These are phyloP conservation scores for Schizochytrium sp. DNA, from an alignment of 108 stramenopile species.

Conservation along the genomic window DNA sequence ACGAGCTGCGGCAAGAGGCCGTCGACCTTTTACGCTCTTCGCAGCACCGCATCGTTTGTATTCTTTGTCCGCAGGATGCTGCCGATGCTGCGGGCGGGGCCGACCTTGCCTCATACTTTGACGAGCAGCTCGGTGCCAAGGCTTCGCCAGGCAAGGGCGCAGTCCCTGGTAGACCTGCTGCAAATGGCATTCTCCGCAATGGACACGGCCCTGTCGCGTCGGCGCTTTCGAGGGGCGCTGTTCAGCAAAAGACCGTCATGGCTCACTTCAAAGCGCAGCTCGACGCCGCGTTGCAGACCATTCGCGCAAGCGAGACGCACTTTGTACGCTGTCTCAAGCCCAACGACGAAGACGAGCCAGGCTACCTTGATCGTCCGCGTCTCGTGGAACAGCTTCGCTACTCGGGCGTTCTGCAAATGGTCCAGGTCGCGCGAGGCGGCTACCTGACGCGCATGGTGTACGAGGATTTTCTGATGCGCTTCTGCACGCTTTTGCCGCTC, in stretches of 20 bases:
- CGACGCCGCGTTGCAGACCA: background rate
- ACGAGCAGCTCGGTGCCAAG: background rate
- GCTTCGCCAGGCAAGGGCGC: too few species aligned
- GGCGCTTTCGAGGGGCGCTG: background rate
- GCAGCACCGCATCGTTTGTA: background rate
- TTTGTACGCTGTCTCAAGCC: conserved; percentile 54
- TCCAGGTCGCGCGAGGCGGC: conserved; percentile 20
- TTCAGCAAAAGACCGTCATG: background rate
- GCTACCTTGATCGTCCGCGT: conserved; percentile 52
- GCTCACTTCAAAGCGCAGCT: background rate
- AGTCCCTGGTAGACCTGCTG: too few species aligned
- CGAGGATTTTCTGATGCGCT: background rate
- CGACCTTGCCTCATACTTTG: background rate
- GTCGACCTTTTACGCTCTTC: background rate
- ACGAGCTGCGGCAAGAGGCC: conserved; percentile 3
- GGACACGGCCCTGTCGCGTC: background rate
- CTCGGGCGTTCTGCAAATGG: background rate
- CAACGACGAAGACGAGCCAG: conserved; percentile 63
- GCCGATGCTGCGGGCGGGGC: background rate
- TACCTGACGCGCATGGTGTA: background rate
- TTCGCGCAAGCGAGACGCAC: conserved; percentile 31
- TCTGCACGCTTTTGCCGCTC: background rate
- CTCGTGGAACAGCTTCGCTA: conserved; percentile 12
- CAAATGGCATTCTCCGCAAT: too few species aligned
- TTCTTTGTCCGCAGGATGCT: background rate